Evolutionary conservation across 2,329 filamentous ascomycete species (phyloP).

Genomic region (Colletotrichum chrysophilum): DNA sequence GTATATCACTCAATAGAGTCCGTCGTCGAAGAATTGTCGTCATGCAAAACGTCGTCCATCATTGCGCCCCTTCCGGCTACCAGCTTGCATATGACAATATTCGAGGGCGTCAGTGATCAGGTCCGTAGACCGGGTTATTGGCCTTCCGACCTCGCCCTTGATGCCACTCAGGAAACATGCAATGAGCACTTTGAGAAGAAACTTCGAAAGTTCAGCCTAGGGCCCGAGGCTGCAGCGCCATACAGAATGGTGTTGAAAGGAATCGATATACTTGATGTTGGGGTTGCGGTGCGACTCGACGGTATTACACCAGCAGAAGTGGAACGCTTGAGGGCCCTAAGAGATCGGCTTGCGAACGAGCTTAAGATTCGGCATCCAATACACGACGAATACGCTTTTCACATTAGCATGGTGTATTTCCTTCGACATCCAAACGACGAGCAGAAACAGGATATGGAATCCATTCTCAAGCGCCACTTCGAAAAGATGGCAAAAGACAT

Average conservation of each 20-base stretch:
- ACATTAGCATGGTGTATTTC: background rate
- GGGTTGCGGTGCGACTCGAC: background rate
- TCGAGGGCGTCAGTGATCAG: background rate
- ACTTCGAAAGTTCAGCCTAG: background rate
- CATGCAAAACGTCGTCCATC: background rate
- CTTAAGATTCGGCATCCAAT: background rate
- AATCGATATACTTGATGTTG: background rate
- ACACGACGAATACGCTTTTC: background rate
- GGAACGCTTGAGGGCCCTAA: background rate
- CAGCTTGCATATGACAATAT: background rate
- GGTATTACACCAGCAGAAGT: background rate
- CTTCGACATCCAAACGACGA: background rate
- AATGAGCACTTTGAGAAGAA: background rate
- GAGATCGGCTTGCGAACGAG: background rate
- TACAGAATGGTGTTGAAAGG: background rate
- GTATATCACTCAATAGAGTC: background rate
- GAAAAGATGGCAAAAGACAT: background rate
- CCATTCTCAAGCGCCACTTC: background rate
- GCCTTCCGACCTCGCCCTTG: background rate
- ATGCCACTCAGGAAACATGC: background rate
- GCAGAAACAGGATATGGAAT: background rate
- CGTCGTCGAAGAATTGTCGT: background rate
- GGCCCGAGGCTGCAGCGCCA: background rate
- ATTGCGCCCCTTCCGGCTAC: background rate
- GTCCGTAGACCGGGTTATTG: background rate